phyloP scores from a whole-genome alignment of 2,329 filamentous ascomycete species.

The Colletotrichum lini region DNA sequence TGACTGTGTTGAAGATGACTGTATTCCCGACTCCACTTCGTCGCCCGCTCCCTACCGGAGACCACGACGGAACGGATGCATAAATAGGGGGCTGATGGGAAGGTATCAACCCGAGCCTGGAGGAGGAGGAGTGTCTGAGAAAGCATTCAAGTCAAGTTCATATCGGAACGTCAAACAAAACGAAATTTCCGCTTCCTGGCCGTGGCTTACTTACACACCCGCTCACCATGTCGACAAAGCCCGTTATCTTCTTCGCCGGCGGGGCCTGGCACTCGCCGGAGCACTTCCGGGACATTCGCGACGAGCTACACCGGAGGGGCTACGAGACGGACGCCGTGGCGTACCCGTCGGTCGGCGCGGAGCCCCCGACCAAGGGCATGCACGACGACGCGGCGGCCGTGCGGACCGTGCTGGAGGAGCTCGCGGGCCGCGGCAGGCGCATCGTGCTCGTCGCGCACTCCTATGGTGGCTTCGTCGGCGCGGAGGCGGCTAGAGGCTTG shows the following conservation, averaged over 20 bases:
- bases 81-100: neutral
- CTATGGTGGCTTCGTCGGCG: conserved; percentile 57
- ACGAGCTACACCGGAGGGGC: conserved; percentile 49
- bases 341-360: conserved; percentile 52
- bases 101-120: no score
- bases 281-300: conserved; percentile 49
- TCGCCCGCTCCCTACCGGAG: neutral
- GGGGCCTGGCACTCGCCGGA: conserved; percentile 56
- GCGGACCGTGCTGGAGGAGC: conserved; percentile 44
- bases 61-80: neutral
- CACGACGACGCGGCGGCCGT: conserved; percentile 52
- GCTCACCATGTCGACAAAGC: conserved; percentile 24
- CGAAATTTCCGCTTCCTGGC: neutral
- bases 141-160: neutral
- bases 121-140: no score
- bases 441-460: conserved; percentile 60
- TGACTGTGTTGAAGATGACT: conserved; percentile 11
- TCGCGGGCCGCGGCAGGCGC: conserved; percentile 54
- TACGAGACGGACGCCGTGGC: conserved; percentile 50
- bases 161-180: neutral
- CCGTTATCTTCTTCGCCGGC: conserved; percentile 54
- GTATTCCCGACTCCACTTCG: neutral
- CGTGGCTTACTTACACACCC: conserved; percentile 1
- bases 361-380: conserved; percentile 46
- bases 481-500: conserved; percentile 54